Conservation (phyloP, 148 eudicot genomes). For the Cornus kousa region DNA sequence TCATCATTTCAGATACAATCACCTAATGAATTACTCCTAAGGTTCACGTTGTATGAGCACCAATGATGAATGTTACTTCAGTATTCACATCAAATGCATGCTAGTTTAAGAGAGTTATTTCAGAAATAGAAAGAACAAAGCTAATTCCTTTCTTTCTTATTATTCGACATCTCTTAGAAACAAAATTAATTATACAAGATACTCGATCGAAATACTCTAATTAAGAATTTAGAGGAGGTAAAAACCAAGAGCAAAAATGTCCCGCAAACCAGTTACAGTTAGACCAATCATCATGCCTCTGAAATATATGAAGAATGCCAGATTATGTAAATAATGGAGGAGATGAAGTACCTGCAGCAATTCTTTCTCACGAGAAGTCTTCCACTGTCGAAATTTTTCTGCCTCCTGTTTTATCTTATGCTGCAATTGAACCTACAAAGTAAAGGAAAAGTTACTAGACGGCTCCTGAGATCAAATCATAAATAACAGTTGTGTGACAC, state of each 20-base stretch:
- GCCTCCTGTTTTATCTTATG: slow-evolving; percentile 97
- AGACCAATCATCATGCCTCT: neutral
- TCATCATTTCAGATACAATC: neutral
- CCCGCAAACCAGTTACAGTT: neutral
- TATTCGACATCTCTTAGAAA: neutral
- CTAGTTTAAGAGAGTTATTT: neutral
- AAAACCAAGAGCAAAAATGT: neutral
- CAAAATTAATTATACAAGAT: neutral
- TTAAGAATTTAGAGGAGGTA: neutral
- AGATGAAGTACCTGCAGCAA: slow-evolving; percentile 66
- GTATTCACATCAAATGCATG: neutral
- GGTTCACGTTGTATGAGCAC: neutral
- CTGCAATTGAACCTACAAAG: slow-evolving; percentile 89
- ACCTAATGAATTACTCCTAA: neutral
- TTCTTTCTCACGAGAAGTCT: slow-evolving; percentile 95
- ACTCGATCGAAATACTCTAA: neutral
- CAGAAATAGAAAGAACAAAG: neutral
- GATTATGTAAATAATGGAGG: neutral
- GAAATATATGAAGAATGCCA: neutral
- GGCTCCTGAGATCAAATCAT: neutral
- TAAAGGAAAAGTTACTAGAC: neutral
- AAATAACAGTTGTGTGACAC: neutral
- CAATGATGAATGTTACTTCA: neutral
- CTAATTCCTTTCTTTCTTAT: neutral
- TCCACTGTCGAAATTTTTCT: slow-evolving; percentile 97